Percentiles rank a stretch among this genome's conserved stretches.
Conservation (phyloP, 2,329 filamentous ascomycete species). For the Zymoseptoria pseudotritici region DNA sequence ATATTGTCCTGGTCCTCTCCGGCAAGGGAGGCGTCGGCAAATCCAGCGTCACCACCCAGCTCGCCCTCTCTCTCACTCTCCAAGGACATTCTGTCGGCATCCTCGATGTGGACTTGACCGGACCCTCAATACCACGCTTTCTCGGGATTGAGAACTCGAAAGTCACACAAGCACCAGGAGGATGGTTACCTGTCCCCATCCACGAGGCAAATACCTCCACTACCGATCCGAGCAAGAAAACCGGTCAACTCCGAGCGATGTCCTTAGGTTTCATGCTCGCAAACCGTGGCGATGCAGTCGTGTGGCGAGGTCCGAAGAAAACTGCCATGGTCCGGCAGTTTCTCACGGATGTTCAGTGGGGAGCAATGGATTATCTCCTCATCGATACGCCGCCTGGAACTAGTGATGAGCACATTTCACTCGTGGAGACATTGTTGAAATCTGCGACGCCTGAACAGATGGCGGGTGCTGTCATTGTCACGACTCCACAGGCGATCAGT, state of each 20-base stretch:
- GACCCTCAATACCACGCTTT: constrained; percentile 91
- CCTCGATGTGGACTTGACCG: constrained; percentile 91
- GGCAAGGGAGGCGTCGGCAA: constrained; percentile 98
- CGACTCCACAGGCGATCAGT: constrained; percentile 88
- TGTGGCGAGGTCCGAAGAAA: constrained; percentile 97
- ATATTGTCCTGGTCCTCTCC: constrained; percentile 78
- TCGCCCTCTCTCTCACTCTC: constrained; percentile 80
- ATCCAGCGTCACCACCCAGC: constrained; percentile 93
- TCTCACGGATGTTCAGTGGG: constrained; percentile 83
- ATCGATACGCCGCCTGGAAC: constrained; percentile 96
- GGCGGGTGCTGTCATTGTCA: constrained; percentile 85
- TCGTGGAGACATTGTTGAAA: constrained; percentile 60
- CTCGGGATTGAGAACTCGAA: constrained; percentile 83
- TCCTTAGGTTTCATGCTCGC: constrained; percentile 85
- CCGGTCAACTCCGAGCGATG: constrained; percentile 73
- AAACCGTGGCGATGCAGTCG: constrained; percentile 78
- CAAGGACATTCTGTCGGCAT: constrained; percentile 86
- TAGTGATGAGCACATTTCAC: constrained; percentile 92
- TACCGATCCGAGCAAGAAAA: constrained; percentile 19
- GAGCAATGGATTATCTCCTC: constrained; percentile 78
- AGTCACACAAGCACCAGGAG: constrained; percentile 82
- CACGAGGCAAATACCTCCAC: constrained; percentile 47
- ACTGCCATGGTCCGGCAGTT: constrained; percentile 99
- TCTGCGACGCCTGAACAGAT: constrained; percentile 54
- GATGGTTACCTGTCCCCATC: constrained; percentile 85